A percentile compares a stretch with the other conserved stretches of the same genome.
phyloP scores from a whole-genome alignment of 768 basidiomycete species.

The Lactifluus subvellereus region DNA sequence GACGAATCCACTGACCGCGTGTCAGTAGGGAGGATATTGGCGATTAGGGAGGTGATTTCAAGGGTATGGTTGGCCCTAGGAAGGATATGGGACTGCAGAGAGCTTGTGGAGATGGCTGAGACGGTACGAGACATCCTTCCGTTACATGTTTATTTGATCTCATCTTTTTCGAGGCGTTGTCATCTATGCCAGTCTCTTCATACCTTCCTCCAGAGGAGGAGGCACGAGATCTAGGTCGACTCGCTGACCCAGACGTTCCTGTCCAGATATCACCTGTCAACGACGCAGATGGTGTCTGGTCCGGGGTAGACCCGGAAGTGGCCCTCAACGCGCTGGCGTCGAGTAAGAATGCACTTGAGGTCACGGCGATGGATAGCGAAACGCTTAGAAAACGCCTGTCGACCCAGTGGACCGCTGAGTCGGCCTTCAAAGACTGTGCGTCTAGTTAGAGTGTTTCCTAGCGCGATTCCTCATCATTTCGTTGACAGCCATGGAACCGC shows the following conservation, averaged over 20 bases:
- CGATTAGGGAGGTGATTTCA: conserved; percentile 57
- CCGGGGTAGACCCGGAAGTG: conserved; percentile 11
- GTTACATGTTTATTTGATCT: not conserved
- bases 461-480: not conserved
- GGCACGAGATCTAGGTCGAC: conserved; percentile 1
- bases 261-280: conserved; percentile 8
- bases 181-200: conserved; percentile 11
- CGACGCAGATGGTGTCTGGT: conserved; percentile 4
- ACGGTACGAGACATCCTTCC: conserved; percentile 38
- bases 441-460: not conserved
- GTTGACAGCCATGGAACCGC: conserved; percentile 49
- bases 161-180: conserved; percentile 12
- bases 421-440: conserved; percentile 74
- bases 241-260: conserved; percentile 11
- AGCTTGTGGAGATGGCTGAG: conserved; percentile 49
- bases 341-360: conserved; percentile 16
- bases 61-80: conserved; percentile 66
- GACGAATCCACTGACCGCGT: conserved; percentile 38
- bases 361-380: conserved; percentile 20
- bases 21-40: conserved; percentile 41
- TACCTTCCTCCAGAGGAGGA: conserved; percentile 16
- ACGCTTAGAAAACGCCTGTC: conserved; percentile 20
- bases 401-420: conserved; percentile 61
- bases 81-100: conserved; percentile 58
- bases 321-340: conserved; percentile 9